These are phyloP conservation scores for Serendipita sp. DNA, from an alignment of 768 basidiomycete species.

Conservation along the genomic window DNA sequence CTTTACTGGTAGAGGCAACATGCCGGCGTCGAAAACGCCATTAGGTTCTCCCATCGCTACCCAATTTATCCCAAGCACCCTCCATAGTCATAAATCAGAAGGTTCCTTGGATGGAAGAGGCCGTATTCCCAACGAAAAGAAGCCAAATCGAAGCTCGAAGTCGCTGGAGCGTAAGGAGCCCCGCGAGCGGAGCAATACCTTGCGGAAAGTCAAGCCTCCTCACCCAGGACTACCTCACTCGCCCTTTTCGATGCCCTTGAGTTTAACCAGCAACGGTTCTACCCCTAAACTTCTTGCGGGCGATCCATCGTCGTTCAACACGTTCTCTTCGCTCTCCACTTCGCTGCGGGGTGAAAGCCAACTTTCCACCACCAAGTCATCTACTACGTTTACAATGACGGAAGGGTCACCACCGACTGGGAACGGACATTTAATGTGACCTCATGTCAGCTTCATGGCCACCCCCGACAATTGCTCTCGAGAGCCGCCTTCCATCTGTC, in stretches of 20 bases:
- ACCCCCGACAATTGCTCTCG: not conserved
- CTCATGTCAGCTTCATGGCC: not conserved
- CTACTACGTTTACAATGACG: not conserved
- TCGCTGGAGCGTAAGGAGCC: not conserved
- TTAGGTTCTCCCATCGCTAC: not conserved
- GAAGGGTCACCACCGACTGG: not conserved
- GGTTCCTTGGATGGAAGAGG: slow-evolving; percentile 1
- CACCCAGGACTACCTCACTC: not conserved
- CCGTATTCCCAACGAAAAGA: not conserved
- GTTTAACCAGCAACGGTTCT: not conserved
- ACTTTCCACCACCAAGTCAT: not conserved
- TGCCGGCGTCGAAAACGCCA: not conserved
- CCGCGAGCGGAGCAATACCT: slow-evolving; percentile 1
- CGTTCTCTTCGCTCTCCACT: not conserved
- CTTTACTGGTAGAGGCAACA: slow-evolving; percentile 23
- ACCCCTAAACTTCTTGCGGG: not conserved
- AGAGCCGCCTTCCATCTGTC: not conserved
- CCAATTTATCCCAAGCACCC: not conserved
- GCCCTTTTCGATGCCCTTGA: not conserved
- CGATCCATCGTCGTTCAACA: not conserved
- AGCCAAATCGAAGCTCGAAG: not conserved
- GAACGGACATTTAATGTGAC: not conserved
- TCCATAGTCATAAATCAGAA: slow-evolving; percentile 1
- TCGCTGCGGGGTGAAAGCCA: not conserved
- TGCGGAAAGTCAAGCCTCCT: not conserved